Base-by-base conservation (phyloP, 768 basidiomycete species). In the Cystofilobasidium macerans region DNA sequence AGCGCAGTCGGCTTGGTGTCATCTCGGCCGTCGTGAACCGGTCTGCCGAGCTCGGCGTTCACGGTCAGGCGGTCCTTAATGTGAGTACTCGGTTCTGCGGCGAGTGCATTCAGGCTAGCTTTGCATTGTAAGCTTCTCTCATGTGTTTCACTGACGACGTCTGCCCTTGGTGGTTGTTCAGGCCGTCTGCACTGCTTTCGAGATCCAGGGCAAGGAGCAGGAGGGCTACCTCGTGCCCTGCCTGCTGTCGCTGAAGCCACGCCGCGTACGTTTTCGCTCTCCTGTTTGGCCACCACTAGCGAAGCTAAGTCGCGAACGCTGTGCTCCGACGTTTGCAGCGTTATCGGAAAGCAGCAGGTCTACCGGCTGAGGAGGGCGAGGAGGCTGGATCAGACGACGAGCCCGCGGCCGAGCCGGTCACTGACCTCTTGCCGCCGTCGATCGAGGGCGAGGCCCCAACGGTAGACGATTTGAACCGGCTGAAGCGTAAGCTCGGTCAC, bases 1-100 rank as follows among this genome's bases (percentile, higher is more conserved):
- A 83, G 75, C 80, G 84, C 22, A 81, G 83, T 9, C 80, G 89
- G 71, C 85, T 85, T 6, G 91, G 90, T 28, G 86, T 91, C 0
- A 69, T 97, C 13, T 83, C 86, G 61, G 84, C 87, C 4, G 73
- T 86, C 62, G 81, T 93, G 47, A 88, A 92, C 61, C 79, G 89
- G 66, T 81, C 83, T 14, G 79, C 80, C 22, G 70, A 71, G 12
- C 75, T 90, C 6, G 76, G 76, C 5, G 72, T 76, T 20, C 77
- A 79, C 35, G 84, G 83, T 68, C 72, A 75, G 9, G 78, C 79
- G 30, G 79, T 87, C 22, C 74, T 81, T 20, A 79, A 86, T 72
- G 89, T 91, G 68, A 71, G 80, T 42, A 70, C 26, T 18, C n/a
- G 42, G 14, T 28, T 58, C 36, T 11, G 9, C 16, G 13, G 16